Base-by-base conservation (phyloP, 257 asterid species). In the Solanum paucissectum region DNA sequence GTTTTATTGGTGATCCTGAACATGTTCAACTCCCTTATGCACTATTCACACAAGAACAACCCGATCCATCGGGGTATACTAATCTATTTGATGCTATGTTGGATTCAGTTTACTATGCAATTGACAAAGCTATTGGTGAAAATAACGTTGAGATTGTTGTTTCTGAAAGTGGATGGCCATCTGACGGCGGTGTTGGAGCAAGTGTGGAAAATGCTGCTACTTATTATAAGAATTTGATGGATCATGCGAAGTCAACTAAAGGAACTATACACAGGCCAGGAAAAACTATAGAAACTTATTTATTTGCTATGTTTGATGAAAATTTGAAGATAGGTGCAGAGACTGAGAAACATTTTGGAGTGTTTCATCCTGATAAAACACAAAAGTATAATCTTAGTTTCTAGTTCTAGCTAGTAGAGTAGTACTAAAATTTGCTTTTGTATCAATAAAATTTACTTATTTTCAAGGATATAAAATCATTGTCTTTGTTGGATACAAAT, bases 261-360 rank as follows among this genome's bases (percentile, higher is more conserved):
- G 87, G 90, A 82, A 93, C 94, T 11, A 90, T 92, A 0, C 87
- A 73, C 88, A 89, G 64, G 90, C 89, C 88, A 10, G 93, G 88
- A 42, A 87, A 40, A 12, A 46, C 46, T 32, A 83, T 92, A 2
- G 92, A 93, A 55, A 91, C 97, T 16, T 92, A 93, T 89, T 36
- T 94, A 68, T 93, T 93, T 84, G 94, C 93, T 25, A 88, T 93
- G 93, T 94, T 91, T 86, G 95, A 93, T 77, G 97, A 94, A 86
- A 91, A 94, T 49, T 12, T 74, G 33, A 93, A 94, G 88, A 12
- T n/a, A 0, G 91, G 91, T 9, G 89, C 38, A 0, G 12, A 20
- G 3, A 87, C 75, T 12, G 95, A 94, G 88, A 90, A 83, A 40
- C 92, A 94, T 88, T 94, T 91, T 46, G 95, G 95, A 8, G 71